A percentile compares a stretch with the other conserved stretches of the same genome.
Evolutionary conservation across 2,329 filamentous ascomycete genomes (phyloP).

Genomic region (Sphaerulina musiva): DNA sequence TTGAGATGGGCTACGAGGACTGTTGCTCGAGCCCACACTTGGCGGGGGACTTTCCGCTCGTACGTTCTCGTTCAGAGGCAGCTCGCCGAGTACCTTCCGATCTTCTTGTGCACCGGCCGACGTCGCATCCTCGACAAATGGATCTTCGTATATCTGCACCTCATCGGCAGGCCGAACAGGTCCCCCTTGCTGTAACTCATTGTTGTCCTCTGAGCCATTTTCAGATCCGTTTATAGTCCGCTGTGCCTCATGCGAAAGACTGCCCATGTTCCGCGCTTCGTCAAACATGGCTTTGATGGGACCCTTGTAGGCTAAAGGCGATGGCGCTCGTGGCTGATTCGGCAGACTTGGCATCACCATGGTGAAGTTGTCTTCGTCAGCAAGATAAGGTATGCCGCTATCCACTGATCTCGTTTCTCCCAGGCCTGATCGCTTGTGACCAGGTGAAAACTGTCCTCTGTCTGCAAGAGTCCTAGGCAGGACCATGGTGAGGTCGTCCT

Average conservation of each 20-base stretch:
- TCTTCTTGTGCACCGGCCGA: constrained; percentile 27
- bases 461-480: constrained; percentile 37
- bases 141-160: constrained; percentile 51
- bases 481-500: constrained; percentile 45
- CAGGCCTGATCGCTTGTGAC: constrained; percentile 34
- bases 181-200: constrained; percentile 12
- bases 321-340: constrained; percentile 22
- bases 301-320: constrained; percentile 29
- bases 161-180: constrained; percentile 34
- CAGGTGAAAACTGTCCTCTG: constrained; percentile 31
- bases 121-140: constrained; percentile 39
- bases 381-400: constrained; percentile 32
- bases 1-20: constrained; percentile 29
- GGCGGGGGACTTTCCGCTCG: constrained; percentile 27
- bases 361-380: constrained; percentile 44
- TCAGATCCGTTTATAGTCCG: constrained; percentile 13
- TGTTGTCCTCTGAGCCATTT: background rate
- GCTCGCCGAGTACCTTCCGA: constrained; percentile 44
- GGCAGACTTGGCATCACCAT: constrained; percentile 44
- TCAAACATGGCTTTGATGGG: constrained; percentile 33
- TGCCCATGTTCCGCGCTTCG: constrained; percentile 25
- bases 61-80: constrained; percentile 45
- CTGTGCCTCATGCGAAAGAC: constrained; percentile 23
- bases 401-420: constrained; percentile 38
- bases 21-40: constrained; percentile 26